A percentile compares a stretch with the other conserved stretches of the same genome.
phyloP scores from a whole-genome alignment of 176 grass and related monocot genomes.

The Oryza longistaminata region DNA sequence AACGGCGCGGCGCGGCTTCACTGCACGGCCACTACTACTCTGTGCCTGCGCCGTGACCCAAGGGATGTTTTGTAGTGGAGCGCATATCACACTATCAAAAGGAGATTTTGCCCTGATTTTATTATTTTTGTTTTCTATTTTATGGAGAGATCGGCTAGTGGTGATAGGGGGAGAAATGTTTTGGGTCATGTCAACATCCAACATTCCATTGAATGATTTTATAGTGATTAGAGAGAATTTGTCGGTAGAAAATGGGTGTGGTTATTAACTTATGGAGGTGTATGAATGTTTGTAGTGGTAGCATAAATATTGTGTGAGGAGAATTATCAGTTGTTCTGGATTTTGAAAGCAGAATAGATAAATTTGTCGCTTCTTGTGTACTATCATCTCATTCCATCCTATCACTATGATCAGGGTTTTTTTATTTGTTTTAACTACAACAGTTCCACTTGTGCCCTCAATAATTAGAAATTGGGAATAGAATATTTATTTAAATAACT shows the following conservation, averaged over 20 bases:
- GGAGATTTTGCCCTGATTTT: neutral
- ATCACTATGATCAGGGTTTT: too few species aligned
- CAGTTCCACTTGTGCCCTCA: too few species aligned
- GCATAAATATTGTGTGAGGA: too few species aligned
- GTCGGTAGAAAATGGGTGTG: neutral
- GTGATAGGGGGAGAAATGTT: neutral
- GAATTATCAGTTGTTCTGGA: too few species aligned
- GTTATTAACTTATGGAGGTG: neutral
- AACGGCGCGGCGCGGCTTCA: neutral
- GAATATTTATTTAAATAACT: too few species aligned
- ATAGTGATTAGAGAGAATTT: neutral
- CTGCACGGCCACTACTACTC: neutral
- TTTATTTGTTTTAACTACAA: too few species aligned
- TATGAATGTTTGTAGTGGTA: too few species aligned
- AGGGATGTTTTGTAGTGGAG: neutral
- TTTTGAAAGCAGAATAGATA: too few species aligned
- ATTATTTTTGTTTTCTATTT: neutral
- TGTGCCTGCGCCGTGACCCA: slow-evolving; percentile 29
- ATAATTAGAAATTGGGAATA: too few species aligned
- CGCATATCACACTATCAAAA: neutral
- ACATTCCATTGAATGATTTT: neutral
- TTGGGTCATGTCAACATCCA: slow-evolving; percentile 16
- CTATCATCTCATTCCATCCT: too few species aligned
- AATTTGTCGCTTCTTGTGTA: too few species aligned
- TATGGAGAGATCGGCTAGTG: neutral